These are phyloP conservation scores for Purpureocillium lavendulum DNA, from an alignment of 2,329 filamentous ascomycete genomes.

Conservation along the genomic window DNA sequence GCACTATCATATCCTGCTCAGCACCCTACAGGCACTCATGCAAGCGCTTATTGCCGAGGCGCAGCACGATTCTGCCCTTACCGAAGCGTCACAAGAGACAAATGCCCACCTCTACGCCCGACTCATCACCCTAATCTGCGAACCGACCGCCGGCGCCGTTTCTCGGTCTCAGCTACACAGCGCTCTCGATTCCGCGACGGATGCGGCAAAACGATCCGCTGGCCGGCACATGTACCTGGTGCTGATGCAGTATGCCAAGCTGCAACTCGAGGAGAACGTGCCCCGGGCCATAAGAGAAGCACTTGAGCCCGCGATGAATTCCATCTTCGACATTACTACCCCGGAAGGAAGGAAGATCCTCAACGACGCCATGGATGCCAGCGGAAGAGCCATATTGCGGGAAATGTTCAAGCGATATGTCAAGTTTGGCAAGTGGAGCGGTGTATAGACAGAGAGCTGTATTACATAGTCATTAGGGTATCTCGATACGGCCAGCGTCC, in stretches of 20 bases:
- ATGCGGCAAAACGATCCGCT: conserved; percentile 51
- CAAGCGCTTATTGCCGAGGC: conserved; percentile 34
- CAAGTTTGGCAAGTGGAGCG: conserved; percentile 57
- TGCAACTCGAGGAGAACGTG: conserved; percentile 50
- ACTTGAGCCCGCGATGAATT: conserved; percentile 49
- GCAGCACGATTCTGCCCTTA: conserved; percentile 9
- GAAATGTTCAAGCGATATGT: conserved; percentile 51
- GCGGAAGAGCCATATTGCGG: conserved; percentile 49
- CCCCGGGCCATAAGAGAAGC: conserved; percentile 42
- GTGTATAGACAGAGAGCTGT: conserved; percentile 30
- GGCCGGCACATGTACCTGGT: conserved; percentile 55
- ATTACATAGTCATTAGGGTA: conserved; percentile 4
- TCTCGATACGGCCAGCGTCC: conserved; percentile 5
- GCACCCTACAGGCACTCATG: conserved; percentile 47
- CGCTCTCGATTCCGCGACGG: conserved; percentile 49
- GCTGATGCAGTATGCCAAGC: conserved; percentile 49
- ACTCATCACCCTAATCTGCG: conserved; percentile 50
- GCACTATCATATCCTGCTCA: conserved; percentile 51
- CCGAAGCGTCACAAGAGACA: conserved; percentile 22
- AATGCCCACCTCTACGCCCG: conserved; percentile 46
- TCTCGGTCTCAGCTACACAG: conserved; percentile 34
- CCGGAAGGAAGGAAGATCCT: conserved; percentile 46
- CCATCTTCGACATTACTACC: conserved; percentile 50
- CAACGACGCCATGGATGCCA: conserved; percentile 51
- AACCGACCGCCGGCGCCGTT: conserved; percentile 49